Percentiles rank a stretch among this genome's conserved stretches.
phyloP scores from a whole-genome alignment of 2,329 filamentous ascomycete genomes.

The Fusarium sp. region DNA sequence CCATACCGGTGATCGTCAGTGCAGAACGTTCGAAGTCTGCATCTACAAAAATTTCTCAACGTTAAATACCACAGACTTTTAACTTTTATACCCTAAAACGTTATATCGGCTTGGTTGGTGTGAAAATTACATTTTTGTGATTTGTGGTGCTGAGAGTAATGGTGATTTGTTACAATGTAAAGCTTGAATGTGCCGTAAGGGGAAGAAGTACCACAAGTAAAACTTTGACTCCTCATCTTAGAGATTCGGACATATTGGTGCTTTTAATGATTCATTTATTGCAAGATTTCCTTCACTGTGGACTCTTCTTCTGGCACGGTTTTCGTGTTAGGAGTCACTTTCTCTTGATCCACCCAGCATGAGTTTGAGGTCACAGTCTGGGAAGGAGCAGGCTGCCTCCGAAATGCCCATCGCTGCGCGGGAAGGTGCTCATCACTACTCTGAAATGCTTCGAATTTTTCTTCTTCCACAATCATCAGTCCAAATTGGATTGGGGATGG shows the following conservation, averaged over 20 bases:
- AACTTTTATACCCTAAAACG: neutral
- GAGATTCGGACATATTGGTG: neutral
- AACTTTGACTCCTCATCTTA: neutral
- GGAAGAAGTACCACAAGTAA: accelerated
- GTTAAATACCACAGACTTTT: neutral
- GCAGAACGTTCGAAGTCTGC: neutral
- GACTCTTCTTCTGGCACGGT: neutral
- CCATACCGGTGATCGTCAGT: neutral
- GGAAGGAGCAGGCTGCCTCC: neutral
- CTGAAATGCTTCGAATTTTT: neutral
- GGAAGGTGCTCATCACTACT: neutral
- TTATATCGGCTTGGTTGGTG: neutral
- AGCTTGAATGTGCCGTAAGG: neutral
- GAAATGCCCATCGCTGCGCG: neutral
- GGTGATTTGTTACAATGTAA: neutral
- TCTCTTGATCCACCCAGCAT: accelerated
- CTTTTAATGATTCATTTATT: neutral
- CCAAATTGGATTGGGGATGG: neutral
- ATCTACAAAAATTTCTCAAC: neutral
- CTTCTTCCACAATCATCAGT: neutral
- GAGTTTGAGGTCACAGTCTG: no score
- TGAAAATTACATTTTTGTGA: neutral
- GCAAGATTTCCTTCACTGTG: accelerated
- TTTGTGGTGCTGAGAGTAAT: neutral
- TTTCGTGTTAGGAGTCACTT: accelerated